Conservation (phyloP, 73 alveolate genomes). For the Uronychia setigera region DNA sequence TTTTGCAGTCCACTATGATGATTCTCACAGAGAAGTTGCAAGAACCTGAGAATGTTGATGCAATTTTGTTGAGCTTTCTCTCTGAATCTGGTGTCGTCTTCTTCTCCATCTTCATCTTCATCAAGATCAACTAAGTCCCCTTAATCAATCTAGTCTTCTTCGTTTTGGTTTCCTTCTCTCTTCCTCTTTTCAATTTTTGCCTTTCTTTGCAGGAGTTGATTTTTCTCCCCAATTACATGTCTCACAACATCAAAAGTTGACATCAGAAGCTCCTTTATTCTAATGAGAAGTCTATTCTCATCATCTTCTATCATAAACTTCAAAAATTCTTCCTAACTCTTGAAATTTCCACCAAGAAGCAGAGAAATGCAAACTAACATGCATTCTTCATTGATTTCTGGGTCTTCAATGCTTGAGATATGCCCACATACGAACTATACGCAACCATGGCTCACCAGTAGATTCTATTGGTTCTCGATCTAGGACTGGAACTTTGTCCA, state of each 20-base stretch:
- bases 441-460: conserved; percentile 29
- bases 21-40: conserved; percentile 76
- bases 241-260: conserved; percentile 26
- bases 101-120: conserved; percentile 23
- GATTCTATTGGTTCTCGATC: conserved; percentile 31
- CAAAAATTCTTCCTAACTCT: conserved; percentile 40
- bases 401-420: conserved; percentile 3
- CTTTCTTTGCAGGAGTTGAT: conserved; percentile 26
- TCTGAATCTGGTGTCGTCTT: conserved; percentile 3
- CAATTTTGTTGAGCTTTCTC: not conserved
- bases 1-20: conserved; percentile 68
- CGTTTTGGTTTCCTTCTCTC: conserved; percentile 5
- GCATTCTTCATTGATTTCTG: conserved; percentile 56
- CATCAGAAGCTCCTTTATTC: conserved; percentile 34
- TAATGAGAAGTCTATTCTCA: conserved; percentile 49
- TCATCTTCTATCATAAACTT: conserved; percentile 44
- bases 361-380: conserved; percentile 58
- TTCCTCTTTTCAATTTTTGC: conserved; percentile 38
- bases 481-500: conserved; percentile 48
- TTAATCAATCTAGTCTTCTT: conserved; percentile 8
- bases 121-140: conserved; percentile 2
- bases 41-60: conserved; percentile 36
- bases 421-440: conserved; percentile 34
- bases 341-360: conserved; percentile 65
- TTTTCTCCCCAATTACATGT: conserved; percentile 25